Percentiles rank a stretch among this genome's conserved stretches.
Conservation (phyloP, 768 basidiomycete genomes). For the Lentinula sp. region DNA sequence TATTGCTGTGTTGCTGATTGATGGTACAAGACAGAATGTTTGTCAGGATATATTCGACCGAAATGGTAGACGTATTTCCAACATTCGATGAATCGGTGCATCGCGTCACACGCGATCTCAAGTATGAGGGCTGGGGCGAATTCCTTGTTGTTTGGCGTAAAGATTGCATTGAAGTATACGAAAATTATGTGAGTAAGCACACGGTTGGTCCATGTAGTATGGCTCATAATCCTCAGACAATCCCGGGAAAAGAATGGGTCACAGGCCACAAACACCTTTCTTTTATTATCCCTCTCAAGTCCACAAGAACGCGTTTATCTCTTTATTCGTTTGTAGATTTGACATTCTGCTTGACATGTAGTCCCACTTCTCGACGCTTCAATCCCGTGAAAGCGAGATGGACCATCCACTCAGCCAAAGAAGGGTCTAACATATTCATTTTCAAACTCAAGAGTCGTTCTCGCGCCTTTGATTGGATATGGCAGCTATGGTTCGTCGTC, state of each 20-base stretch:
- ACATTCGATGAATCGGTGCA: conserved; percentile 65
- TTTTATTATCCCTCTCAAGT: conserved; percentile 68
- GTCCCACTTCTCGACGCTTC: conserved; percentile 33
- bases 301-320: conserved; percentile 61
- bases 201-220: background rate
- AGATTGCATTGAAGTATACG: conserved; percentile 75
- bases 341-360: conserved; percentile 71
- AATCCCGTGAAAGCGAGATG: conserved; percentile 14
- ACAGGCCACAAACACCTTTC: conserved; percentile 72
- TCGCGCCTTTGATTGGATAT: conserved; percentile 83
- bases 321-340: conserved; percentile 85
- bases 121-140: conserved; percentile 69
- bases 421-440: conserved; percentile 81
- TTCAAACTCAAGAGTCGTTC: conserved; percentile 78
- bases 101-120: conserved; percentile 54
- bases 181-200: conserved; percentile 61
- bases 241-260: conserved; percentile 65
- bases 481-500: conserved; percentile 66
- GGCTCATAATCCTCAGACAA: conserved; percentile 28
- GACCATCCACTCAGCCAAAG: conserved; percentile 35
- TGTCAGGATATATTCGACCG: conserved; percentile 65
- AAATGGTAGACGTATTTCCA: conserved; percentile 35
- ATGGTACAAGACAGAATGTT: conserved; percentile 77
- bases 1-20: conserved; percentile 12
- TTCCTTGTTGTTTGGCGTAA: conserved; percentile 83